Evolutionary conservation across 164 flowering plant species (phyloP), one percentile per base, ranked within the genome.

Genomic region (Annona squamosa): DNA sequence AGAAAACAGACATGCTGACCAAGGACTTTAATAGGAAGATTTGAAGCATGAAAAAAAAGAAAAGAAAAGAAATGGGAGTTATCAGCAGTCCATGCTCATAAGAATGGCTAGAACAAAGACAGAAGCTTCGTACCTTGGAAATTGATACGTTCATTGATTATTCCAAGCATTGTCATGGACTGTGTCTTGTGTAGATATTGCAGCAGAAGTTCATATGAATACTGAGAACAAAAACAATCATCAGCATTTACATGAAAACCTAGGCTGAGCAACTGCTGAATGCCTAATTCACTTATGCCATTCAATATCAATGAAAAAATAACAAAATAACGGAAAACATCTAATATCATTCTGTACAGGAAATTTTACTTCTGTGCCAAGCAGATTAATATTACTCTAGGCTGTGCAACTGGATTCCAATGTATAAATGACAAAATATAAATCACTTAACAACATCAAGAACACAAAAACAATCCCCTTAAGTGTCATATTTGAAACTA

Each of bases 111-210:
- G 10, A 62, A 48, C 41, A 67, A 57, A 45, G 4, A 57, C 45
- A 26, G 19, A 44, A 45, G 46, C 61, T 41, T 42, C 16, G 9
- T 81, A 91, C 97, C 97, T 86, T 88, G 87, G 73, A 93, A 93
- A 78, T 90, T 92, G 61, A 96, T 93, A 70, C 80, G 98, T 82
- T 96, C 99, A 79, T 96, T 96, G 79, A 96, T 83, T 71, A 93
- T 83, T 68, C 97, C 98, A 80, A 96, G 97, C 82, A 93, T 88
- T 4, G 85, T 84, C 65, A 86, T 85, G 71, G 97, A 88, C 70
- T 91, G 86, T 9, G 94, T 82, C 78, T 85, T 93, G 80, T 90
- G 99, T 48, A 96, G 82, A 82, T 90, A 92, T 82, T 92, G 97
- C 77, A 92, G 85, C 73, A 96, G 87, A 64, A 96, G 90, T 70